These are phyloP conservation scores for Barnettozyma populi DNA, from an alignment of 805 yeast genomes.

Conservation along the genomic window DNA sequence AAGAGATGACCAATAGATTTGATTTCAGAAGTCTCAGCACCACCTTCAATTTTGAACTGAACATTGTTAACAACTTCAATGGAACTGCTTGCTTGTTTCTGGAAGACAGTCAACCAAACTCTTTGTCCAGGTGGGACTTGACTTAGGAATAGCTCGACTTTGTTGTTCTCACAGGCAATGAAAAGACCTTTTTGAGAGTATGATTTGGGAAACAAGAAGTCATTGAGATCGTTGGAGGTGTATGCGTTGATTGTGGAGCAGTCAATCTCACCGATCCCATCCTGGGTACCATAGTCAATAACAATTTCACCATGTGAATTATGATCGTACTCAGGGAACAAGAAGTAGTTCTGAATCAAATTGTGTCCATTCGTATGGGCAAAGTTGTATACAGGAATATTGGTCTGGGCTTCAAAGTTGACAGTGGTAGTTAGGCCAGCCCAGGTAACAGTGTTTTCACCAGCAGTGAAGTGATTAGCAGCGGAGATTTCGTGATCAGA, in stretches of 20 bases:
- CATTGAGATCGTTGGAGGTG: constrained; percentile 28
- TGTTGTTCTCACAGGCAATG: constrained; percentile 24
- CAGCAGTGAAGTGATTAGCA: constrained; percentile 26
- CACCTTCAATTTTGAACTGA: constrained; percentile 15
- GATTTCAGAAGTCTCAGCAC: constrained; percentile 1
- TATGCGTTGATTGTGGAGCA: constrained; percentile 19
- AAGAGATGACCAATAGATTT: constrained; percentile 1
- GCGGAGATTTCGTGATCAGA: constrained; percentile 28
- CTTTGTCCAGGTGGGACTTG: constrained; percentile 25
- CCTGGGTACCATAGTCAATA: constrained; percentile 17
- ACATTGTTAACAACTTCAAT: constrained; percentile 9
- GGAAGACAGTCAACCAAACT: constrained; percentile 29
- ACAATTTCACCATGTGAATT: constrained; percentile 23
- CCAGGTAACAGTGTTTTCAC: constrained; percentile 26
- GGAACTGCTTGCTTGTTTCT: constrained; percentile 13
- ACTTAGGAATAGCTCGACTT: constrained; percentile 16
- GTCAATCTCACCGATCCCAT: constrained; percentile 17
- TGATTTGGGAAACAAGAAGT: constrained; percentile 28
- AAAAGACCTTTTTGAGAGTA: constrained; percentile 9
- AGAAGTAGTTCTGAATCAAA: constrained; percentile 28
- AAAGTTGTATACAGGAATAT: constrained; percentile 18
- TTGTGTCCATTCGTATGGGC: constrained; percentile 30
- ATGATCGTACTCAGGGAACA: constrained; percentile 26
- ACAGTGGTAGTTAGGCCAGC: constrained; percentile 25
- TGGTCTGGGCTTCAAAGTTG: constrained; percentile 21